These are phyloP conservation scores for Hypericum perforatum DNA, from an alignment of 345 rosid species.

Conservation along the genomic window DNA sequence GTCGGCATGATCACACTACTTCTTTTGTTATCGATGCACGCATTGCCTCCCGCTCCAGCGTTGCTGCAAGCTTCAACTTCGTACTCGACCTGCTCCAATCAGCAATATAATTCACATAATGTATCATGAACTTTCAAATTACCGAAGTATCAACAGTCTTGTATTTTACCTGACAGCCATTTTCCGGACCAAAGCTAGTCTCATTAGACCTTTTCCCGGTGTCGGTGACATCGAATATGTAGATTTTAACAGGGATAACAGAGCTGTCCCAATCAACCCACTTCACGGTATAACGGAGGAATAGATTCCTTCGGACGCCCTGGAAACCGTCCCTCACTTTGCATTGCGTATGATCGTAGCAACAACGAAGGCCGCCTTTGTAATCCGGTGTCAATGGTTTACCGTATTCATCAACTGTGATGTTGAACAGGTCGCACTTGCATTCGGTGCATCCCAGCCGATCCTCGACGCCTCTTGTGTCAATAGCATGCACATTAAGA, in stretches of 20 bases:
- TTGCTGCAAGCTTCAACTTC: conserved; percentile 41
- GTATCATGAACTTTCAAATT: neutral
- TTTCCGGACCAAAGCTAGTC: conserved; percentile 27
- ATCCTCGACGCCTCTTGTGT: conserved; percentile 69
- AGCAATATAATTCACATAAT: neutral
- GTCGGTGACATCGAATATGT: conserved; percentile 74
- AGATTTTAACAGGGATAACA: conserved; percentile 53
- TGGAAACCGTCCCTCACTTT: conserved; percentile 43
- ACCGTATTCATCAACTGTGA: conserved; percentile 45
- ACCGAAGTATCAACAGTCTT: too few species aligned
- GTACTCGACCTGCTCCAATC: conserved; percentile 51
- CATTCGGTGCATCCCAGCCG: conserved; percentile 10
- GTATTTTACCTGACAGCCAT: conserved; percentile 48
- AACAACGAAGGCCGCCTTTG: conserved; percentile 59
- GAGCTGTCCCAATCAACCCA: conserved; percentile 67
- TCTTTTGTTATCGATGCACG: conserved; percentile 41
- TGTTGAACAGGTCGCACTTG: conserved; percentile 55
- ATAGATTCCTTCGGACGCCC: conserved; percentile 35
- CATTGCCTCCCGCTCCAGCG: conserved; percentile 6
- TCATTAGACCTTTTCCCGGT: conserved; percentile 28
- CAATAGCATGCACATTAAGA: conserved; percentile 79
- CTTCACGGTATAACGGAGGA: conserved; percentile 51
- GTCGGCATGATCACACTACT: conserved; percentile 47
- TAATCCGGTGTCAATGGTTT: conserved; percentile 43
- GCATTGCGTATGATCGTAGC: conserved; percentile 63